Base-by-base conservation (phyloP, 495 filamentous ascomycete species). In the Lasiosphaeria ovina region DNA sequence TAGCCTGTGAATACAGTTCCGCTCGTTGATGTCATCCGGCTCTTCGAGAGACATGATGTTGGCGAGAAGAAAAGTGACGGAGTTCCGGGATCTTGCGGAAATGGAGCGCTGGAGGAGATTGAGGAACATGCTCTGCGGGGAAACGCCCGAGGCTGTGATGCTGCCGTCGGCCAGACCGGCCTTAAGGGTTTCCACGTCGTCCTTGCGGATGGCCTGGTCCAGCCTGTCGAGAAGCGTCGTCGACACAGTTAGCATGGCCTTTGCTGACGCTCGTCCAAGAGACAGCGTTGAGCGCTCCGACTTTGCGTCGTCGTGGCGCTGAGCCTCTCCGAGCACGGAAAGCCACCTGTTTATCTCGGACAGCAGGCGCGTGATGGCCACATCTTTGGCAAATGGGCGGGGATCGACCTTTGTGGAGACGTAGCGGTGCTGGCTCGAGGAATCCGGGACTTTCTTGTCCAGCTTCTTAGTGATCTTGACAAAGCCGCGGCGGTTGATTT, bases 381-480 rank as follows among this genome's bases (percentile, higher is more conserved):
- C 74, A 65, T 95, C 93, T 33, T 87, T 91, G 11, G 92, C 91
- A 73, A 98, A 98, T 0, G 87, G 85, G 51, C 86, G 82, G 6
- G 88, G 86, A 62, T 94, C 89, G 35, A 98, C 93, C 76, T 94
- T 95, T 16, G 89, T 88, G 51, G 87, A 85, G 53, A 98, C 76
- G 65, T 97, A 98, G 42, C 84, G 82, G 62, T 89, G 83, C 74
- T 97, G 92, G 0, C 88, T 87, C 58, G 85, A 81, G 1, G 84
- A 80, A 7, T 84, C 81, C 3, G 84, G 82, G 3, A 96, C 80
- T 74, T 93, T 96, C 77, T 97, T 97, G 76, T 97, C 92, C 24
- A 96, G 78, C 73, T 98, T 98, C 79, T 97, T 98, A 24, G 92
- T 93, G 74, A 98, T 98, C 76, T 98, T 98, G 66, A 95, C 82